Evolutionary conservation across 495 filamentous ascomycete genomes (phyloP).

Genomic region (Immersiella caudata): DNA sequence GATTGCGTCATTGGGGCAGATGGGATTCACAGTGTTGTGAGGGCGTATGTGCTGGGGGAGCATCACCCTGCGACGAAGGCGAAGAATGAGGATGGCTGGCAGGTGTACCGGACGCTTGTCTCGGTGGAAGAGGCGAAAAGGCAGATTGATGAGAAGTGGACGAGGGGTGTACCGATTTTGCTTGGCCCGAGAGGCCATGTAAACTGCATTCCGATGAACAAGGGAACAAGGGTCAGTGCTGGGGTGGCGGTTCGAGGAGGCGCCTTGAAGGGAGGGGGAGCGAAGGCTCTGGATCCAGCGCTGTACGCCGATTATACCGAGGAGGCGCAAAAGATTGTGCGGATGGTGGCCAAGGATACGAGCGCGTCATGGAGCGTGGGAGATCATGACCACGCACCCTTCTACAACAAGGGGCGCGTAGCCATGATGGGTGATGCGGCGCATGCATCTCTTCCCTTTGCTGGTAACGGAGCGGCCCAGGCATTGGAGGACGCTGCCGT

Average conservation of each 20-base stretch:
- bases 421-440: constrained; percentile 62
- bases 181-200: constrained; percentile 41
- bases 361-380: constrained; percentile 40
- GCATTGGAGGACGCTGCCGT: constrained; percentile 63
- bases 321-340: constrained; percentile 39
- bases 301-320: constrained; percentile 39
- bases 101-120: constrained; percentile 49
- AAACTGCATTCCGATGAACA: constrained; percentile 45
- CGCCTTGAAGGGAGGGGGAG: constrained; percentile 15
- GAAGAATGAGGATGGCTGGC: constrained; percentile 46
- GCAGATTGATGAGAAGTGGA: constrained; percentile 37
- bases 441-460: constrained; percentile 62
- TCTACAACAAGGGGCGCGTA: constrained; percentile 50
- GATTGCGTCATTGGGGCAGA: constrained; percentile 51
- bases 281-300: constrained; percentile 26
- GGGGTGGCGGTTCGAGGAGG: constrained; percentile 42
- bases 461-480: constrained; percentile 60
- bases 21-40: constrained; percentile 49
- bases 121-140: constrained; percentile 31
- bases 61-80: constrained; percentile 44
- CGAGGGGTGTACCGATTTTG: constrained; percentile 38
- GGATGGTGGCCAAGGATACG: constrained; percentile 36
- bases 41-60: constrained; percentile 43
- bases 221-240: constrained; percentile 44
- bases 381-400: constrained; percentile 58